Conservation (phyloP, 768 basidiomycete genomes). For the Suillus weaverae region DNA sequence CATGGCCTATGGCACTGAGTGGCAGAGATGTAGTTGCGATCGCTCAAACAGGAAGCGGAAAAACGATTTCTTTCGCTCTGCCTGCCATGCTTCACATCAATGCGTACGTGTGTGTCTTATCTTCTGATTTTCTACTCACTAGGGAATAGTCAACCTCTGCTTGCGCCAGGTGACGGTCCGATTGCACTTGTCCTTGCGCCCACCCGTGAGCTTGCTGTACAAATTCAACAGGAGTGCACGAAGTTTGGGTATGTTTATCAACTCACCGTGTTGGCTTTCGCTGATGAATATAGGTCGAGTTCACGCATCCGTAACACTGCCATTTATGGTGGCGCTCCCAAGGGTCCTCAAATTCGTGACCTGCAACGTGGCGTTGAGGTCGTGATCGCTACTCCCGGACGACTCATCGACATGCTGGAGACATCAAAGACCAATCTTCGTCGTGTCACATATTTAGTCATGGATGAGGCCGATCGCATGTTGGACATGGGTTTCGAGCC, state of each 20-base stretch:
- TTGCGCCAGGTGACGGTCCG: slow-evolving; percentile 93
- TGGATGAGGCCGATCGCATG: slow-evolving; percentile 99
- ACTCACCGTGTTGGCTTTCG: slow-evolving; percentile 7
- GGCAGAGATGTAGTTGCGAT: slow-evolving; percentile 95
- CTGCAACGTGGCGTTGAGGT: slow-evolving; percentile 96
- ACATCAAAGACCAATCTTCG: slow-evolving; percentile 94
- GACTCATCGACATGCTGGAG: slow-evolving; percentile 99
- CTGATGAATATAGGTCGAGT: slow-evolving; percentile 54
- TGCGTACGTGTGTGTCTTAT: slow-evolving; percentile 61
- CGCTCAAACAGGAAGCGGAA: slow-evolving; percentile 97
- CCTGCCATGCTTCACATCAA: slow-evolving; percentile 99
- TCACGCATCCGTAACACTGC: slow-evolving; percentile 98
- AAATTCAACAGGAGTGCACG: slow-evolving; percentile 98
- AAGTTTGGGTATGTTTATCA: slow-evolving; percentile 79
- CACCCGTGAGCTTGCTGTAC: slow-evolving; percentile 97
- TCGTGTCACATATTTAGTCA: slow-evolving; percentile 94
- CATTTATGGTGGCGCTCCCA: slow-evolving; percentile 98
- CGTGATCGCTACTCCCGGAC: slow-evolving; percentile 99
- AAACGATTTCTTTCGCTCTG: slow-evolving; percentile 97
- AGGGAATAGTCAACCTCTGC: slow-evolving; percentile 76
- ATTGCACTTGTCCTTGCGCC: slow-evolving; percentile 97
- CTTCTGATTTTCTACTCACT: slow-evolving; percentile 2
- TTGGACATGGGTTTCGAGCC: slow-evolving; percentile 99
- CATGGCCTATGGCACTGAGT: slow-evolving; percentile 98
- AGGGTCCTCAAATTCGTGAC: slow-evolving; percentile 98